Evolutionary conservation across 2,329 filamentous ascomycete species (phyloP).

Genomic region (Fusarium gaditjirri): DNA sequence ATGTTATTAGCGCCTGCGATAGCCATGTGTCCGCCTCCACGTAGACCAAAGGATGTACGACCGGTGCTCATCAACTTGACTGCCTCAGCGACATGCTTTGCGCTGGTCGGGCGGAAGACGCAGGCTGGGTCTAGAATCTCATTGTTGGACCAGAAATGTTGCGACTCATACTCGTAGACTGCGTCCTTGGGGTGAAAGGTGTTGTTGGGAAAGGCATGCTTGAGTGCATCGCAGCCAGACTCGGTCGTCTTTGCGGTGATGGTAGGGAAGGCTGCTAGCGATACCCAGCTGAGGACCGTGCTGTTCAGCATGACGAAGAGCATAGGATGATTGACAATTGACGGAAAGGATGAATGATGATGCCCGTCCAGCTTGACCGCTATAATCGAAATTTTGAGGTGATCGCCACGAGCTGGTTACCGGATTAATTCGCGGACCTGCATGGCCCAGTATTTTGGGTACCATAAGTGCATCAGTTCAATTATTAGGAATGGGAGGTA

Average conservation of each 20-base stretch:
- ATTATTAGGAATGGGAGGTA: neutral
- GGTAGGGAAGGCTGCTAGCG: neutral
- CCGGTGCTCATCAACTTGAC: neutral
- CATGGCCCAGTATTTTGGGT: neutral
- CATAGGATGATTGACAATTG: neutral
- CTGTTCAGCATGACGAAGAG: neutral
- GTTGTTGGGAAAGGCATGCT: neutral
- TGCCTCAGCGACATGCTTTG: conserved; percentile 11
- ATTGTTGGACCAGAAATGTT: conserved; percentile 31
- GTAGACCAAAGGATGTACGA: conserved; percentile 21
- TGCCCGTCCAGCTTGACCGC: accelerated
- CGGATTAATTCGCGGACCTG: neutral
- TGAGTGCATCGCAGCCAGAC: conserved; percentile 13
- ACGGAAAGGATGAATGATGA: accelerated
- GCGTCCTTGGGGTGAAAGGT: conserved; percentile 1
- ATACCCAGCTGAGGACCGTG: neutral
- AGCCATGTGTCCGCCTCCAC: conserved; percentile 39
- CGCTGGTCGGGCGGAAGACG: conserved; percentile 16
- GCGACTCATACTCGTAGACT: conserved; percentile 19
- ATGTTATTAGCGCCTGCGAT: conserved; percentile 37
- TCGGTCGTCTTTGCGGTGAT: accelerated
- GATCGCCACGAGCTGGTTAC: neutral
- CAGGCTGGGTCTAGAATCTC: conserved; percentile 19
- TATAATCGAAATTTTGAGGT: accelerated
- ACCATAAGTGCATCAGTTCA: neutral